phyloP scores from a whole-genome alignment of 371 early-diverging fungal species.

The Dinochytrium kinnereticum region DNA sequence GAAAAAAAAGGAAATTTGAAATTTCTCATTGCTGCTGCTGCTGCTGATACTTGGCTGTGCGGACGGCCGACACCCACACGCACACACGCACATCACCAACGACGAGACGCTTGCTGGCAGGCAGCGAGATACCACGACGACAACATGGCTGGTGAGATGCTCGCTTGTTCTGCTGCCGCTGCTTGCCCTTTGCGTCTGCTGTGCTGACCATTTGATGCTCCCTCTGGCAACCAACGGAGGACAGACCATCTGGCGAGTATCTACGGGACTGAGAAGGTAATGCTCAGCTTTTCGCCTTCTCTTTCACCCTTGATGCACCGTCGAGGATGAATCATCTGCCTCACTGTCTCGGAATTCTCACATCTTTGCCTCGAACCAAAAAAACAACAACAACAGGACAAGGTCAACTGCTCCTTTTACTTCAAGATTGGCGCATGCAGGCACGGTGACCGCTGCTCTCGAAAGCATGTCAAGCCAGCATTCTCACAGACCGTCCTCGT shows the following conservation, averaged over 20 bases:
- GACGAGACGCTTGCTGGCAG: too few species aligned
- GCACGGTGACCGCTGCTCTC: conserved; percentile 96
- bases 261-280: conserved; percentile 92
- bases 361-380: background rate
- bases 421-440: conserved; percentile 98
- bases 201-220: too few species aligned
- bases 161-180: background rate
- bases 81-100: too few species aligned
- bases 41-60: too few species aligned
- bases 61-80: too few species aligned
- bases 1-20: too few species aligned
- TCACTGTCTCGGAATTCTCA: background rate
- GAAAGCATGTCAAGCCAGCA: conserved; percentile 96
- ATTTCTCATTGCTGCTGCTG: too few species aligned
- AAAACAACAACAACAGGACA: conserved; percentile 40
- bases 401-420: conserved; percentile 98
- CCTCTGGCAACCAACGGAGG: too few species aligned
- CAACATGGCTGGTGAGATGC: too few species aligned
- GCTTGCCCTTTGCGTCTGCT: too few species aligned
- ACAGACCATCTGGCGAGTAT: conserved; percentile 90
- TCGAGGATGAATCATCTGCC: conserved; percentile 2
- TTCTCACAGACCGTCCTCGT: conserved; percentile 93
- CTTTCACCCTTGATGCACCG: conserved; percentile 17
- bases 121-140: too few species aligned
- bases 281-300: background rate